A percentile compares a stretch with the other conserved stretches of the same genome.
Conservation (phyloP, 352 stramenopile genomes). For the Plasmopara muralis region DNA sequence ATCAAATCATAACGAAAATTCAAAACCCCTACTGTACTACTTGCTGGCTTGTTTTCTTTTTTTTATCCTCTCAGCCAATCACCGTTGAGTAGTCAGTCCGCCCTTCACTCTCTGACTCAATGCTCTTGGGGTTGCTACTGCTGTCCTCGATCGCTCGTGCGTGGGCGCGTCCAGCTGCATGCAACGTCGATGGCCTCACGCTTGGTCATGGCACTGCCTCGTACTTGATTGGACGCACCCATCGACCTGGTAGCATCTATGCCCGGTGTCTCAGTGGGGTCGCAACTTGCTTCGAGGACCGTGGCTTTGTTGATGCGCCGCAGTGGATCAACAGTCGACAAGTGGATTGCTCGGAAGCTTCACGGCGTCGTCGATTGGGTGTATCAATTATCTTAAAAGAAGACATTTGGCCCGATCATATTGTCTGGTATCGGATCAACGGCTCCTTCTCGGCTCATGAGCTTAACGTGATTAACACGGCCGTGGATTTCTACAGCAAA, state of each 20-base stretch:
- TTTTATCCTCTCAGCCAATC: constrained; percentile 16
- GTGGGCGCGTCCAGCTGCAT: constrained; percentile 17
- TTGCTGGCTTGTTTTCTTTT: no score
- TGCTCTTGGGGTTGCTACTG: constrained; percentile 12
- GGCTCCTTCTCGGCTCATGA: constrained; percentile 41
- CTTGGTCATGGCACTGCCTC: constrained; percentile 39
- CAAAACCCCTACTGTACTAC: no score
- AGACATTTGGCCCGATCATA: constrained; percentile 58
- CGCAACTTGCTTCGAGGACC: constrained; percentile 55
- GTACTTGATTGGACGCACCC: constrained; percentile 44
- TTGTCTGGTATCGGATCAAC: constrained; percentile 67
- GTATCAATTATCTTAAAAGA: constrained; percentile 48
- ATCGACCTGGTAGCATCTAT: constrained; percentile 49
- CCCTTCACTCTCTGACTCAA: constrained; percentile 6
- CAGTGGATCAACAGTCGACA: constrained; percentile 29
- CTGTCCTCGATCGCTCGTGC: constrained; percentile 6
- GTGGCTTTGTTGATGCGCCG: constrained; percentile 52
- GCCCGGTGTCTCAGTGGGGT: constrained; percentile 35
- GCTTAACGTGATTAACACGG: constrained; percentile 42
- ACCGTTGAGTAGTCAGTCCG: constrained; percentile 18
- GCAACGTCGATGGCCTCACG: constrained; percentile 36
- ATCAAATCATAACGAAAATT: no score
- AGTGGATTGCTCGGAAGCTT: constrained; percentile 29
- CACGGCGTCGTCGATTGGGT: constrained; percentile 36
- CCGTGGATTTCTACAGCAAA: constrained; percentile 47